phyloP scores from a whole-genome alignment of 345 rosid genomes.

The Bretschneidera sinensis region DNA sequence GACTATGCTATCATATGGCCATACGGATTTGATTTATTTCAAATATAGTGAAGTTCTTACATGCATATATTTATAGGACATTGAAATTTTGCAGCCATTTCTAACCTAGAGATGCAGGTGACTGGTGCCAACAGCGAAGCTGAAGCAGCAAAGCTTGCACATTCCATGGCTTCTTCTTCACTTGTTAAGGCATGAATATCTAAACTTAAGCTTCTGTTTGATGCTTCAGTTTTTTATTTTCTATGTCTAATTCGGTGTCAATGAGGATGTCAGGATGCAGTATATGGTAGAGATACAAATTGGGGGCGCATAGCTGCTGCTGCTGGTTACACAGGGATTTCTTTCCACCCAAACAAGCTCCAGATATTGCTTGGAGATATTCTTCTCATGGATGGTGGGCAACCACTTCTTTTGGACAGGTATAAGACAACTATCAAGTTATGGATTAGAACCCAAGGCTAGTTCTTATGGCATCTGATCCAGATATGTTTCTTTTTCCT shows the following conservation, averaged over 20 bases:
- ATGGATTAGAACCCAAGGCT: too few species aligned
- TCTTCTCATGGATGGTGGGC: conserved; percentile 86
- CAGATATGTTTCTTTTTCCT: too few species aligned
- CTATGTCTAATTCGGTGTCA: conserved; percentile 18
- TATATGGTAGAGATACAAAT: conserved; percentile 93
- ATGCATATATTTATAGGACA: neutral
- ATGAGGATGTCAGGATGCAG: conserved; percentile 64
- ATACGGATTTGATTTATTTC: too few species aligned
- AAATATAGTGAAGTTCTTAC: neutral
- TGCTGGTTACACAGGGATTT: conserved; percentile 78
- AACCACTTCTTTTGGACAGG: conserved; percentile 89
- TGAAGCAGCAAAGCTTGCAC: conserved; percentile 87
- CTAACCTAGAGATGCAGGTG: conserved; percentile 42
- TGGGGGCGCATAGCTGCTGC: conserved; percentile 98
- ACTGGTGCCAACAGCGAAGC: conserved; percentile 64
- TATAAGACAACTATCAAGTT: conserved; percentile 6
- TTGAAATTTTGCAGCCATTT: conserved; percentile 6
- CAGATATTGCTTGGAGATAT: conserved; percentile 69
- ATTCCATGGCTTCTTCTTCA: conserved; percentile 88
- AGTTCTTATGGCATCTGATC: too few species aligned
- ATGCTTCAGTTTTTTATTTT: conserved; percentile 11
- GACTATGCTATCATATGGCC: too few species aligned
- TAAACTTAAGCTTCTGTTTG: conserved; percentile 10
- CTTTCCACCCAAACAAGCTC: conserved; percentile 55
- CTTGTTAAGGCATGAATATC: conserved; percentile 71